Conservation (phyloP, 306 rosid genomes). For the Oxytropis ochrocephala region DNA sequence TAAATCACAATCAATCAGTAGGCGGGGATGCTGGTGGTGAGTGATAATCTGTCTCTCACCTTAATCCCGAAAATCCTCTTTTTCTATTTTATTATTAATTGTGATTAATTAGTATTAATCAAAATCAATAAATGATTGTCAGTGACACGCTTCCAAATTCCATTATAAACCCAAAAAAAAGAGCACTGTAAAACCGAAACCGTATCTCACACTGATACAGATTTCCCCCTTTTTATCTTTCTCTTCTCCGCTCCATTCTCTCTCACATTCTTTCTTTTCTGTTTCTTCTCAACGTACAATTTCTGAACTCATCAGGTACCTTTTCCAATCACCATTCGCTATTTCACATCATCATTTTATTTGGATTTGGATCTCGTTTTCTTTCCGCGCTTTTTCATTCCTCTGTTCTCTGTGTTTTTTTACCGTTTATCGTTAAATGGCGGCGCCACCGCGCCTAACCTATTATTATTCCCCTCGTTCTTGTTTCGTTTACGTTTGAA, state of each 20-base stretch:
- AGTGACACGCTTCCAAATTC: neutral
- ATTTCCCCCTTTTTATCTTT: neutral
- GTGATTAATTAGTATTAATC: too few relatives aligned
- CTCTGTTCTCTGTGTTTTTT: neutral
- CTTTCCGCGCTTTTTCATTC: neutral
- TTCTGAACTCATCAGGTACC: neutral
- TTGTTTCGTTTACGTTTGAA: neutral
- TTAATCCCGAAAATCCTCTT: neutral
- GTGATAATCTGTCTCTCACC: too few relatives aligned
- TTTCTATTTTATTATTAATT: too few relatives aligned
- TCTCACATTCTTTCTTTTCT: neutral
- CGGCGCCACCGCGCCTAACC: neutral
- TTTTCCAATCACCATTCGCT: neutral
- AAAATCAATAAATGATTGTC: neutral
- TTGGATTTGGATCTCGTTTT: constrained; percentile 1
- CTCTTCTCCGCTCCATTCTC: neutral
- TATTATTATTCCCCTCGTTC: neutral
- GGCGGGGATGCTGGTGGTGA: too few relatives aligned
- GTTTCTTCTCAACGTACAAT: neutral
- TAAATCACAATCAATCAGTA: too few relatives aligned
- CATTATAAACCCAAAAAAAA: neutral
- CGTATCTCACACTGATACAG: neutral
- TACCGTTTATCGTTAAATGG: neutral
- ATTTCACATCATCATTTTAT: neutral
- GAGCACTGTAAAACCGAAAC: neutral